These are phyloP conservation scores for Bipolaris bicolor DNA, from an alignment of 2,329 filamentous ascomycete genomes.

Conservation along the genomic window DNA sequence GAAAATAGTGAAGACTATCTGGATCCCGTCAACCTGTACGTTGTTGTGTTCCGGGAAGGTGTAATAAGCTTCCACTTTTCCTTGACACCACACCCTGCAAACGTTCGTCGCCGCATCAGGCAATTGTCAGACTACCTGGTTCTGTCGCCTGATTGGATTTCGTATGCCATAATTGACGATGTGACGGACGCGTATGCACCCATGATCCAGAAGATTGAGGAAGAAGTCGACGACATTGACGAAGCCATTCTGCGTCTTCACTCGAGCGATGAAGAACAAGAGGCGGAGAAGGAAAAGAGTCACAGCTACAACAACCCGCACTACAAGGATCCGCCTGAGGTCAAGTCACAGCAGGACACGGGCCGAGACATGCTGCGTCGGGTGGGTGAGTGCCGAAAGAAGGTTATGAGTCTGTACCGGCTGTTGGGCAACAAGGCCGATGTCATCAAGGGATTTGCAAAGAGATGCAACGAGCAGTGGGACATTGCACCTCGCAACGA, in stretches of 20 bases:
- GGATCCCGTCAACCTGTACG: conserved; percentile 96
- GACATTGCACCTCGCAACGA: conserved; percentile 93
- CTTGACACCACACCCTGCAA: conserved; percentile 94
- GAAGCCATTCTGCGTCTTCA: conserved; percentile 87
- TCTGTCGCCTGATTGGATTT: conserved; percentile 95
- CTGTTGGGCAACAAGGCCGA: conserved; percentile 96
- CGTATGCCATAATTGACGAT: conserved; percentile 96
- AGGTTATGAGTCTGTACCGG: conserved; percentile 94
- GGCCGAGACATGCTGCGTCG: conserved; percentile 86
- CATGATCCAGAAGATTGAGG: conserved; percentile 88
- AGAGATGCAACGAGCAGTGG: conserved; percentile 97
- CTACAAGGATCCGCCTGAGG: conserved; percentile 44
- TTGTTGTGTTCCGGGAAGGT: conserved; percentile 94
- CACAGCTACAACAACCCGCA: conserved; percentile 41
- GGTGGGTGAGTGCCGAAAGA: conserved; percentile 93
- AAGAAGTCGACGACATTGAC: conserved; percentile 97
- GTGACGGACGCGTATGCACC: conserved; percentile 97
- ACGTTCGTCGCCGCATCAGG: conserved; percentile 89
- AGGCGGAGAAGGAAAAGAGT: conserved; percentile 34
- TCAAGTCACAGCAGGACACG: conserved; percentile 52
- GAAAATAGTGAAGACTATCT: conserved; percentile 86
- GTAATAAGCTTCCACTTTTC: conserved; percentile 97
- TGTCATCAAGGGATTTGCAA: conserved; percentile 98
- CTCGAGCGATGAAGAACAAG: conserved; percentile 56
- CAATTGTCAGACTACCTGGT: conserved; percentile 94